These are phyloP conservation scores for Hericium alpestre DNA, from an alignment of 768 basidiomycete species.

Conservation along the genomic window DNA sequence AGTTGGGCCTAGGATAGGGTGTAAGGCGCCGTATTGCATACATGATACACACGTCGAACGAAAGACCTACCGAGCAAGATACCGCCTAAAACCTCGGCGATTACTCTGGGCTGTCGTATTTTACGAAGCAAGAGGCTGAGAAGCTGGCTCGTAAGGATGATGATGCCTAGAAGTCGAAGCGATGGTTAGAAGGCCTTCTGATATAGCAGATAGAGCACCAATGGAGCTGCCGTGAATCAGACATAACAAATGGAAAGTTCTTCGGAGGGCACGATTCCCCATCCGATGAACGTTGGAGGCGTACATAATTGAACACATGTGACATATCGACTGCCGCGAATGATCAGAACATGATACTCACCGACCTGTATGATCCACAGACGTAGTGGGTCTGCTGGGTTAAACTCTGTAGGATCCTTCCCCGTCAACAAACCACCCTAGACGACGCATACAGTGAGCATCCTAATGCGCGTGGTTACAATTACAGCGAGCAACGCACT, in stretches of 20 bases:
- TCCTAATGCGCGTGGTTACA: neutral
- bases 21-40: neutral
- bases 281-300: too few species aligned
- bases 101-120: constrained; percentile 77
- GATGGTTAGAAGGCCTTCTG: neutral
- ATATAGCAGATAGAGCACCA: neutral
- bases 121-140: constrained; percentile 64
- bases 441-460: neutral
- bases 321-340: too few species aligned
- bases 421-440: constrained; percentile 73
- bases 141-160: constrained; percentile 68
- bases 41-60: neutral
- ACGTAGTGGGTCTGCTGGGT: constrained; percentile 56
- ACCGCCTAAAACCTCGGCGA: constrained; percentile 79
- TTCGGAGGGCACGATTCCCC: too few species aligned
- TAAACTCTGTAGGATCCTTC: constrained; percentile 59
- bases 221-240: neutral
- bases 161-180: constrained; percentile 44
- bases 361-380: constrained; percentile 76
- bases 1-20: constrained; percentile 28
- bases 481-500: neutral
- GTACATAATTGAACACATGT: too few species aligned
- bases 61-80: constrained; percentile 59
- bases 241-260: neutral
- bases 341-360: constrained; percentile 21